Evolutionary conservation across 2,329 filamentous ascomycete genomes (phyloP), one percentile per base, ranked within the genome.

Genomic region (Alternaria metachromatica): DNA sequence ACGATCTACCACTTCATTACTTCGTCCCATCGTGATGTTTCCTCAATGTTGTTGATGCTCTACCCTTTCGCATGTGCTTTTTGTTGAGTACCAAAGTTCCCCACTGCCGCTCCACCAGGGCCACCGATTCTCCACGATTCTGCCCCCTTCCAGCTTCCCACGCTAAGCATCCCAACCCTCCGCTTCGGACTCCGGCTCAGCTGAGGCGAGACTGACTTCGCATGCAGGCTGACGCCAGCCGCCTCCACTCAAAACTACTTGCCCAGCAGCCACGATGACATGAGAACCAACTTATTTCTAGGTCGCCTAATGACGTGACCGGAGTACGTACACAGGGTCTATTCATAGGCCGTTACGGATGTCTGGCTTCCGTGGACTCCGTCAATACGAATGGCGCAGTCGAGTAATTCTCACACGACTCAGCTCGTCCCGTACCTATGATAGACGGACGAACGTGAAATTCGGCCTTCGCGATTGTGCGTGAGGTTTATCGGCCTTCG

Each of bases 171-270:
- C 50, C 46, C 37, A 63, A 25, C 43, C 56, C 49, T 63, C 56
- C 56, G 55, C 60, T 55, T 50, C 26, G 18, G 28, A 37, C 49
- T 60, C 54, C 44, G 48, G 43, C 33, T 28, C 54, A 66, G 53
- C 56, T 65, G 57, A 66, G 46, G 45, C 33, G 49, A 67, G 64
- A 63, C 62, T 33, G 60, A 48, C 64, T 58, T 58, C 37, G 18
- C 8, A 67, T 65, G 68, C 65, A 64, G 50, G 67, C 65, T 69
- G 64, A 71, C 60, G 64, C 65, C 61, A 60, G 26, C 45, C 48
- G 60, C 61, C 49, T 43, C 41, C 51, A 57, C 44, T 53, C 37
- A 46, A 41, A 46, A 23, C 28, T 44, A 46, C 15, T 41, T 26
- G 53, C 57, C 23, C 37, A 53, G 20, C 26, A 30, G 49, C 44